Conservation (phyloP, 2,329 filamentous ascomycete genomes). For the Knoxdaviesia capensis region DNA sequence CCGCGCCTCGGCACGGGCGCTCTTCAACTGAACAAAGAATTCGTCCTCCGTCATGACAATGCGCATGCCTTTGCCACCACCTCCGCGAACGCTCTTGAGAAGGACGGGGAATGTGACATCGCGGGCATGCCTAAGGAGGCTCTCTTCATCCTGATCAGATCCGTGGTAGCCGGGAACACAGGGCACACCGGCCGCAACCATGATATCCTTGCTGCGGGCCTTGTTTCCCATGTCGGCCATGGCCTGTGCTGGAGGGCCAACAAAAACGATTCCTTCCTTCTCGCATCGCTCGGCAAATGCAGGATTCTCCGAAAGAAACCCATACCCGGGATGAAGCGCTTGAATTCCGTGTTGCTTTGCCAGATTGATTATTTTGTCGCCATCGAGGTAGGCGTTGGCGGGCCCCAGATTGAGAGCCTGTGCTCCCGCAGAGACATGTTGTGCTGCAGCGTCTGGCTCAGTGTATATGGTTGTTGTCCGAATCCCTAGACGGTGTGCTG, state of each 20-base stretch:
- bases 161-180: constrained; percentile 96
- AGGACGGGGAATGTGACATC: constrained; percentile 51
- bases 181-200: constrained; percentile 84
- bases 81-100: constrained; percentile 62
- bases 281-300: constrained; percentile 75
- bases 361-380: constrained; percentile 74
- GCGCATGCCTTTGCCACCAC: constrained; percentile 71
- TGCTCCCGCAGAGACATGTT: constrained; percentile 72
- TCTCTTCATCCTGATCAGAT: constrained; percentile 47
- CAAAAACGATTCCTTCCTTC: constrained; percentile 80
- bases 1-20: constrained; percentile 54
- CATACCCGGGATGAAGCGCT: constrained; percentile 90
- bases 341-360: constrained; percentile 74
- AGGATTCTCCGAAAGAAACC: constrained; percentile 87
- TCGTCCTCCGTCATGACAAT: constrained; percentile 50
- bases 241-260: constrained; percentile 69
- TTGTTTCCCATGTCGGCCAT: constrained; percentile 89
- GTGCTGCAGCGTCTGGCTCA: constrained; percentile 67
- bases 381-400: constrained; percentile 77
- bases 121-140: constrained; percentile 47
- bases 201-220: constrained; percentile 84
- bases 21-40: constrained; percentile 48
- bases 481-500: constrained; percentile 74
- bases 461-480: constrained; percentile 90
- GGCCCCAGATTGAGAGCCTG: constrained; percentile 70